Percentiles rank a stretch among this genome's conserved stretches.
phyloP scores from a whole-genome alignment of 768 basidiomycete genomes.

The Termitomyces sp. region DNA sequence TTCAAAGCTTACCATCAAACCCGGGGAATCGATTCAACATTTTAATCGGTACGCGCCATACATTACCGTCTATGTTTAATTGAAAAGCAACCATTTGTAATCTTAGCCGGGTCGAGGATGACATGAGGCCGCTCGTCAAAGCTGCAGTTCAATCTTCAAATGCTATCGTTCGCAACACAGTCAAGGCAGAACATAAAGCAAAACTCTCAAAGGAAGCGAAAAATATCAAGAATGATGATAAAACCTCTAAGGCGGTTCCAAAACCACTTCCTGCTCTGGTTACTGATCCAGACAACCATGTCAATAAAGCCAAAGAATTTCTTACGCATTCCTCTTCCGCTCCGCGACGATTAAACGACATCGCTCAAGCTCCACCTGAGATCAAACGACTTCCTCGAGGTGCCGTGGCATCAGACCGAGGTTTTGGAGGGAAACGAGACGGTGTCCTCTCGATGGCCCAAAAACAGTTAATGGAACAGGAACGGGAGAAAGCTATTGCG shows the following conservation, averaged over 20 bases:
- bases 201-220: constrained; percentile 18
- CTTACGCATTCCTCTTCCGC: constrained; percentile 41
- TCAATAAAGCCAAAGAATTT: constrained; percentile 42
- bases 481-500: constrained; percentile 63
- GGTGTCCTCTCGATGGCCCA: constrained; percentile 69
- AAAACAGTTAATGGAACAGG: constrained; percentile 70
- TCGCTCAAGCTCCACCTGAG: constrained; percentile 23
- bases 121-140: constrained; percentile 60
- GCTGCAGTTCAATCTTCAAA: constrained; percentile 56
- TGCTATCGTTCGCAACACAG: constrained; percentile 39
- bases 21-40: constrained; percentile 68
- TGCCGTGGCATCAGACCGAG: neutral
- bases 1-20: constrained; percentile 41
- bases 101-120: constrained; percentile 65
- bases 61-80: no score
- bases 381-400: constrained; percentile 19
- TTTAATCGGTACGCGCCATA: constrained; percentile 57
- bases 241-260: constrained; percentile 6
- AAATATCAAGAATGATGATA: constrained; percentile 14
- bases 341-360: constrained; percentile 41
- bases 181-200: constrained; percentile 32
- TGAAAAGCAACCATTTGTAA: neutral
- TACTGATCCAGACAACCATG: constrained; percentile 16
- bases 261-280: constrained; percentile 6
- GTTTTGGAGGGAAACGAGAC: constrained; percentile 25